Percentiles rank a stretch among this genome's conserved stretches.
phyloP scores from a whole-genome alignment of 1,284 basidiomycete species.

The Microbotryomycetes sp. region DNA sequence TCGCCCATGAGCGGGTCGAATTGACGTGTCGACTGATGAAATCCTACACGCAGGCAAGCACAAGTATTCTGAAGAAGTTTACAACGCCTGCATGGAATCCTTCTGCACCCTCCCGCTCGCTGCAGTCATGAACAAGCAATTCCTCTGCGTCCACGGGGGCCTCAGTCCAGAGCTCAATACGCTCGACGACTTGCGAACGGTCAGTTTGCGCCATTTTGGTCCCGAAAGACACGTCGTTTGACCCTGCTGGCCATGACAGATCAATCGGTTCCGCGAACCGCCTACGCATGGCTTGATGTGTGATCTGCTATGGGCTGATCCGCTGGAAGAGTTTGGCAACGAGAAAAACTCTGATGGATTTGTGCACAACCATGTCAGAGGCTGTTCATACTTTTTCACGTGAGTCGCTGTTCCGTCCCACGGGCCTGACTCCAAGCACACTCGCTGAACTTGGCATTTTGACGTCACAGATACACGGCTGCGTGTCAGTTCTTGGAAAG shows the following conservation, averaged over 20 bases:
- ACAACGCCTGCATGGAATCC: slow-evolving; percentile 85
- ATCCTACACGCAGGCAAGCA: slow-evolving; percentile 61
- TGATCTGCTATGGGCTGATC: slow-evolving; percentile 91
- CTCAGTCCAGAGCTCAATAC: slow-evolving; percentile 84
- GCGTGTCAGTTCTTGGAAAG: slow-evolving; percentile 89
- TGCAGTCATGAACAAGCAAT: slow-evolving; percentile 95
- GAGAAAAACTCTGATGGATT: slow-evolving; percentile 82
- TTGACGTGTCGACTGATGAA: slow-evolving; percentile 1
- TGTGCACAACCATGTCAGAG: slow-evolving; percentile 85
- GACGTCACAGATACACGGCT: slow-evolving; percentile 65
- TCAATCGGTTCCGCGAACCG: slow-evolving; percentile 90
- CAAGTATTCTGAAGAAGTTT: slow-evolving; percentile 84
- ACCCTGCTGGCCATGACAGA: slow-evolving; percentile 45
- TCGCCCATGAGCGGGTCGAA: slow-evolving; percentile 7
- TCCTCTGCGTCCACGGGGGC: slow-evolving; percentile 90
- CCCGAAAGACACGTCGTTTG: background rate
- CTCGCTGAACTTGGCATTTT: background rate
- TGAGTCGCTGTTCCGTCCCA: slow-evolving; percentile 44
- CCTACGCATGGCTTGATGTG: slow-evolving; percentile 92
- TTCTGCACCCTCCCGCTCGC: slow-evolving; percentile 88
- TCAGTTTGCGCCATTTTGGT: slow-evolving; percentile 41
- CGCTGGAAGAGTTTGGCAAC: slow-evolving; percentile 84
- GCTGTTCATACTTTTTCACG: slow-evolving; percentile 96
- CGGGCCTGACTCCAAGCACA: background rate
- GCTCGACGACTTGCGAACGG: slow-evolving; percentile 75